Evolutionary conservation across 2,329 filamentous ascomycete genomes (phyloP), one percentile per base, ranked within the genome.

Genomic region (Hypoxylon sp.): DNA sequence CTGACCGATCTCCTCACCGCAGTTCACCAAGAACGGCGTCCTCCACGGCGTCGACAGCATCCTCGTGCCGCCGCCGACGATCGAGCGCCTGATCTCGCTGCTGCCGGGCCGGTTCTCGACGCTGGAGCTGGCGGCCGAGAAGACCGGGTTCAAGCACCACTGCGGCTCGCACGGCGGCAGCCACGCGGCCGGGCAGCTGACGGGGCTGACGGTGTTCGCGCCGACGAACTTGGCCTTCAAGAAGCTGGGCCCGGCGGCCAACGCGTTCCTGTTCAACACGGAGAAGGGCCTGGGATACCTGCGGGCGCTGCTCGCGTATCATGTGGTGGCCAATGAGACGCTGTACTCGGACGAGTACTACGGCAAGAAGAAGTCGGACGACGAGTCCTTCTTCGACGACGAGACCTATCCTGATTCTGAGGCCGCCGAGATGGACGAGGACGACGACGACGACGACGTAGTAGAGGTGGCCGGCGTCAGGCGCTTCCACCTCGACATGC

Each of bases 191-290:
- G 81, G 75, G 50, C 77, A 77, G 29, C 79, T 83, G 41, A 74
- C 78, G 2, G 91, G 91, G 29, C 86, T 86, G 33, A 97, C 92
- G 2, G 72, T 95, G 59, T 96, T 97, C 68, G 90, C 89, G 0
- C 92, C 93, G 0, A 85, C 83, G 41, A 97, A 97, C 80, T 77
- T 75, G 3, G 93, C 92, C n/a, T 97, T 94, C 78, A 71, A 82
- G 67, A 84, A 84, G 64, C 86, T 97, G 1, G 91, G 92, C 0
- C 82, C 84, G 1, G 80, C 73, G 52, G 84, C 88, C 67, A 96
- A 94, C 70, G 90, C 87, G 18, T 97, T 96, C 81, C 80, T 97
- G 3, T 97, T 97, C 81, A 83, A 83, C 73, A 90, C 88, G 56
- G 79, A 84, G 23, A 83, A 81, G 48, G 93, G 93, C 1, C 79